Conservation (phyloP, 2,329 filamentous ascomycete genomes). For the Westerdykella aurantiaca region DNA sequence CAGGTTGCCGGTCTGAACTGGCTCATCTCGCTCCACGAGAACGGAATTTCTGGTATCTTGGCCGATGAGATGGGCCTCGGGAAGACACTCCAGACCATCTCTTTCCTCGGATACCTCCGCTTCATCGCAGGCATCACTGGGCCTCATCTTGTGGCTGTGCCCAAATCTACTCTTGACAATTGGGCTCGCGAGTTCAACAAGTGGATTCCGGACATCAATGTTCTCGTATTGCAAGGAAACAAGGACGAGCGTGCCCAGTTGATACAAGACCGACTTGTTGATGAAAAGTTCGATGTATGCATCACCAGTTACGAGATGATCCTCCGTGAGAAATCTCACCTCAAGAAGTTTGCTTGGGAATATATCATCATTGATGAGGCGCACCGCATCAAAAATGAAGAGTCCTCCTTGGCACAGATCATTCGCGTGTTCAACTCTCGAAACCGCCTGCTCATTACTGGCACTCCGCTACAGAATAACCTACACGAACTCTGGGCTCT, state of each 20-base stretch:
- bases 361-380: conserved; percentile 99
- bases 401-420: conserved; percentile 92
- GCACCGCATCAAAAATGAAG: conserved; percentile 98
- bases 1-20: conserved; percentile 94
- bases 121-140: conserved; percentile 86
- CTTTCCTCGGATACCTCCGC: conserved; percentile 89
- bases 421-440: conserved; percentile 94
- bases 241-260: conserved; percentile 87
- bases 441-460: conserved; percentile 91
- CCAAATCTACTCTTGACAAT: conserved; percentile 96
- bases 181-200: conserved; percentile 91
- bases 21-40: conserved; percentile 96
- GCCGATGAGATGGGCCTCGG: conserved; percentile 98
- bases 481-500: conserved; percentile 96
- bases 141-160: conserved; percentile 85
- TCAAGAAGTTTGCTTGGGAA: conserved; percentile 99
- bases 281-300: conserved; percentile 95
- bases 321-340: conserved; percentile 82
- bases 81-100: conserved; percentile 95
- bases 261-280: conserved; percentile 85
- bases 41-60: conserved; percentile 95
- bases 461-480: conserved; percentile 96
- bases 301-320: conserved; percentile 99
- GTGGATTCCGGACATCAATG: conserved; percentile 95
- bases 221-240: conserved; percentile 86